Evolutionary conservation across 306 rosid species (phyloP).

Genomic region (Fragaria vesca): DNA sequence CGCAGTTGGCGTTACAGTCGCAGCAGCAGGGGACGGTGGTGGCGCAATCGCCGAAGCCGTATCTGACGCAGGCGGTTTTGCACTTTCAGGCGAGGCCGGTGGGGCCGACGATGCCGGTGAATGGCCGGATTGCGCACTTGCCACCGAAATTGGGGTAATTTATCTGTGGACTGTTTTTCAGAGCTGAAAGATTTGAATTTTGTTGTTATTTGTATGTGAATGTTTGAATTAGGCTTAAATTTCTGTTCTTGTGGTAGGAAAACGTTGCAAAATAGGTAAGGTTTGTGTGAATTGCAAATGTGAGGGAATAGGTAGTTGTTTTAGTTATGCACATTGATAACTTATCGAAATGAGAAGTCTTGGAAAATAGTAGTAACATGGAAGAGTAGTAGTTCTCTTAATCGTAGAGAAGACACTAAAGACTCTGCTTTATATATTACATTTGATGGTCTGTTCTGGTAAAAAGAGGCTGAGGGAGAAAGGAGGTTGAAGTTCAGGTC

Average conservation of each 20-base stretch:
- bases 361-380: neutral
- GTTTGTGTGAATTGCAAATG: neutral
- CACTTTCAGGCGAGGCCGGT: slow-evolving; percentile 17
- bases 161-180: neutral
- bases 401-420: neutral
- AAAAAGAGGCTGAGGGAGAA: neutral
- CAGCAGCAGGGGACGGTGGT: neutral
- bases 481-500: neutral
- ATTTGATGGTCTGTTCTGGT: neutral
- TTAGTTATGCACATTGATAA: neutral
- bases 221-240: neutral
- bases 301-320: neutral
- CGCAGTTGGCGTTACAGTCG: slow-evolving; percentile 7
- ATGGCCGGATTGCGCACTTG: slow-evolving; percentile 41
- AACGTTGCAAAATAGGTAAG: slow-evolving; percentile 13
- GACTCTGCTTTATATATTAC: neutral
- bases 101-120: slow-evolving; percentile 31
- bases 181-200: slow-evolving; percentile 9
- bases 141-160: slow-evolving; percentile 42
- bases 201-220: neutral
- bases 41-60: neutral
- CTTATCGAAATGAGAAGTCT: neutral
- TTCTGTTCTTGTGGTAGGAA: slow-evolving; percentile 15
- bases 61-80: neutral
- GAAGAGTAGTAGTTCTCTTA: neutral